Conservation (phyloP, 1,139 yeast genomes). For the Meyerozyma elateridarum region DNA sequence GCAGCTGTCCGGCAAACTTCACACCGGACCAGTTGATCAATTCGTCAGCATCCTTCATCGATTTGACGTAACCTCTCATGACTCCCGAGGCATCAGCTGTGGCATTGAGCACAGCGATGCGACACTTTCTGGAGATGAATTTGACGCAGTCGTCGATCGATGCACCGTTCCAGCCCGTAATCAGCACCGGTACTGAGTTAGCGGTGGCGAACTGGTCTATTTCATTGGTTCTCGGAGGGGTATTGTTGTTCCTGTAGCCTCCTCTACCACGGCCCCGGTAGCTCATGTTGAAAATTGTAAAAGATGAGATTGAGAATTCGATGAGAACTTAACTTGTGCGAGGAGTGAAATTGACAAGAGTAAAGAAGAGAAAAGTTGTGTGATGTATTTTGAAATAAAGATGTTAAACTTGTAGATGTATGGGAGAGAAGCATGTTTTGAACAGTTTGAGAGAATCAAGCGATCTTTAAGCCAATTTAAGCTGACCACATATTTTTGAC, state of each 20-base stretch:
- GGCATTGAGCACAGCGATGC: conserved; percentile 48
- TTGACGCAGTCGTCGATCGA: conserved; percentile 60
- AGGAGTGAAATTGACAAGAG: neutral
- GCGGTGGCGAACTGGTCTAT: conserved; percentile 28
- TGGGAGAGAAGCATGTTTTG: no score
- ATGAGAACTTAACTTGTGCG: neutral
- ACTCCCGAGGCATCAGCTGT: conserved; percentile 42
- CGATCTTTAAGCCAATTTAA: no score
- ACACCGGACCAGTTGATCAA: conserved; percentile 68
- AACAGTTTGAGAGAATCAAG: no score
- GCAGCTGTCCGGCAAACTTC: conserved; percentile 70
- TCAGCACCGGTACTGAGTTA: conserved; percentile 49
- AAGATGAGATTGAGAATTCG: neutral
- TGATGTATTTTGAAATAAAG: no score
- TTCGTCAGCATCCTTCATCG: conserved; percentile 52
- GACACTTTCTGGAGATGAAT: conserved; percentile 66
- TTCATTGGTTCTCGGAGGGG: conserved; percentile 13
- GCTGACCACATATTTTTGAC: no score
- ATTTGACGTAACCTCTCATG: conserved; percentile 55
- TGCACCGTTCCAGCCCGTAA: conserved; percentile 82
- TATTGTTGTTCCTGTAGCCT: conserved; percentile 17
- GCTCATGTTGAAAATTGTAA: conserved; percentile 24
- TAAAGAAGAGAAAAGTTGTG: no score
- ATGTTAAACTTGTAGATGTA: no score
- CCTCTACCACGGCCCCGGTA: conserved; percentile 47